phyloP scores from a whole-genome alignment of 257 asterid species.

The Galeopsis tetrahit region DNA sequence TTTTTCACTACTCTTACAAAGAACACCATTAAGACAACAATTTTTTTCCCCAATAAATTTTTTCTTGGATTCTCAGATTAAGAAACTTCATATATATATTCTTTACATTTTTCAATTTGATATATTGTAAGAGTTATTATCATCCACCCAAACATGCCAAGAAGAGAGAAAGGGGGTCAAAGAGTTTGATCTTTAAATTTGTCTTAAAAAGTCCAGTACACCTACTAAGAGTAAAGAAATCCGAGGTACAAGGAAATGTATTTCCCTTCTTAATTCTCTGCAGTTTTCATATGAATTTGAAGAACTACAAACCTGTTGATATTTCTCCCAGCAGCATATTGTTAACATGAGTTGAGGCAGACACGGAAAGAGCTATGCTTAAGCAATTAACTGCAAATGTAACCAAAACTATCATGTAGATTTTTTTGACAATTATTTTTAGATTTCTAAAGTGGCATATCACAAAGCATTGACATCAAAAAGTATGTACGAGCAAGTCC shows the following conservation, averaged over 20 bases:
- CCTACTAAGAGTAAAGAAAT: slow-evolving; percentile 13
- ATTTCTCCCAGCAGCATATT: slow-evolving; percentile 71
- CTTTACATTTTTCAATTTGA: neutral
- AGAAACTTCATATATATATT: neutral
- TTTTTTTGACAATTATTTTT: slow-evolving; percentile 25
- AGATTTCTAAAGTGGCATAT: slow-evolving; percentile 9
- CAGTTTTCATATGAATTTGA: slow-evolving; percentile 22
- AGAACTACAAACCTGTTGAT: slow-evolving; percentile 59
- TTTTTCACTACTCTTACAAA: slow-evolving; percentile 10
- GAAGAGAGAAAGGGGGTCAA: slow-evolving; percentile 10
- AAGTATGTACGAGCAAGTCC: slow-evolving; percentile 23
- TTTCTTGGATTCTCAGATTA: neutral
- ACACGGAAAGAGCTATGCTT: slow-evolving; percentile 71
- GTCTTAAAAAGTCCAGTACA: slow-evolving; percentile 17
- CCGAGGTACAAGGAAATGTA: slow-evolving; percentile 28
- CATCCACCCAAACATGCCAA: slow-evolving; percentile 16
- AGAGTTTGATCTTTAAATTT: neutral
- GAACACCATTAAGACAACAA: slow-evolving; percentile 1
- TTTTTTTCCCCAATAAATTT: neutral
- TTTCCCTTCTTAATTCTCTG: slow-evolving; percentile 11
- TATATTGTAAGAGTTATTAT: neutral
- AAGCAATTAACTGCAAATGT: slow-evolving; percentile 65
- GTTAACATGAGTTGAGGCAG: slow-evolving; percentile 63
- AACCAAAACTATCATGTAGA: slow-evolving; percentile 28
- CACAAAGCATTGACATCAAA: slow-evolving; percentile 15